phyloP scores from a whole-genome alignment of 768 basidiomycete genomes.

The Xerocomellus amylosporus region DNA sequence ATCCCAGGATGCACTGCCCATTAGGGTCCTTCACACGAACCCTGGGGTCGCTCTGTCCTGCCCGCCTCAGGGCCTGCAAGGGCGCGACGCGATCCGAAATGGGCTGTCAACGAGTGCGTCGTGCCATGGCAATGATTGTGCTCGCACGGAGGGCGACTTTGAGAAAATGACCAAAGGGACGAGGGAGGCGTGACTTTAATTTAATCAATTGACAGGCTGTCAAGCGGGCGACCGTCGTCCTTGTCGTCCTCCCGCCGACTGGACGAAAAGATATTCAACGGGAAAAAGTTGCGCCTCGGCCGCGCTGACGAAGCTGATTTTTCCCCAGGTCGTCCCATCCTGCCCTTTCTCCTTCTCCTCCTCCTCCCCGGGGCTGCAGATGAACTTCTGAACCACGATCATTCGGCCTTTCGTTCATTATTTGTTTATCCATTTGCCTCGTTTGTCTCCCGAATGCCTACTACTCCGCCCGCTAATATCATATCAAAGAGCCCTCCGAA shows the following conservation, averaged over 20 bases:
- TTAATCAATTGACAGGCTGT: conserved; percentile 15
- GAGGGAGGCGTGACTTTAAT: conserved; percentile 13
- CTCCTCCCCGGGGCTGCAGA: conserved; percentile 5
- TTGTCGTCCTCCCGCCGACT: not conserved
- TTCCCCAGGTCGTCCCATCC: conserved; percentile 4
- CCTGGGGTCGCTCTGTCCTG: too few species aligned
- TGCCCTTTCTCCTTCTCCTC: not conserved
- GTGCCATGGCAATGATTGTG: too few species aligned
- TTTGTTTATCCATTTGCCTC: conserved; percentile 23
- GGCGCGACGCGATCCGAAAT: too few species aligned
- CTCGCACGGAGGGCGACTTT: conserved; percentile 2
- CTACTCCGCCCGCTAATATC: conserved; percentile 26
- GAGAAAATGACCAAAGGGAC: not conserved
- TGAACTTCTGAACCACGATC: conserved; percentile 19
- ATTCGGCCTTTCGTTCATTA: conserved; percentile 21
- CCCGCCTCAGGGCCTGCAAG: too few species aligned
- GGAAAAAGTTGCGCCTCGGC: too few species aligned
- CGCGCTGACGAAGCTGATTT: not conserved
- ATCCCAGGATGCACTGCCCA: too few species aligned
- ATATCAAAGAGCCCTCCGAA: conserved; percentile 13
- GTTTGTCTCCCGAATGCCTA: conserved; percentile 23
- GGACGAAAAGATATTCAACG: too few species aligned
- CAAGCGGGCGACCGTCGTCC: not conserved
- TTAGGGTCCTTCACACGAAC: too few species aligned
- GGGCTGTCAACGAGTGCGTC: too few species aligned